Percentiles rank a stretch among this genome's conserved stretches.
Evolutionary conservation across 441 rosid genomes (phyloP).

Genomic region (Erodium trifolium): DNA sequence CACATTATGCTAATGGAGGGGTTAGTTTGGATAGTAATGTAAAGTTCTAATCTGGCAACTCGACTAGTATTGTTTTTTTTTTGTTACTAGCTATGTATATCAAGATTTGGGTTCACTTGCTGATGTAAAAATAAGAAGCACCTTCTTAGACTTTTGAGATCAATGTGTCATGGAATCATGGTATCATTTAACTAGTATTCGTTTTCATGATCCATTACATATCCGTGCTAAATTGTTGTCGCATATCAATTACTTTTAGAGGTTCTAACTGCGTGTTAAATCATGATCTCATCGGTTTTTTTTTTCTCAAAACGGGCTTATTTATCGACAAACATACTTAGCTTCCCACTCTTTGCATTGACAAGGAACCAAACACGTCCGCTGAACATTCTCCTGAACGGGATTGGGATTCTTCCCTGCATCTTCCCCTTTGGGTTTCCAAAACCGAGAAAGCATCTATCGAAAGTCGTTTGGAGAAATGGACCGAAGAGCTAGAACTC

Average conservation of each 20-base stretch:
- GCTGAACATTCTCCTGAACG: constrained; percentile 25
- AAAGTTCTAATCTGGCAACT: no score
- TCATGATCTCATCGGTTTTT: background rate
- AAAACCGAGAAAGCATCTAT: constrained; percentile 65
- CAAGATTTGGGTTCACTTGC: no score
- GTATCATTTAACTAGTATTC: no score
- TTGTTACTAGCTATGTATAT: no score
- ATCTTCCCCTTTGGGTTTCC: constrained; percentile 85
- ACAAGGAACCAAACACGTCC: constrained; percentile 27
- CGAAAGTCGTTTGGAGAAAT: constrained; percentile 52
- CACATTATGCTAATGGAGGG: no score
- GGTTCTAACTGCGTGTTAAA: background rate
- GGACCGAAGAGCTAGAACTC: constrained; percentile 58
- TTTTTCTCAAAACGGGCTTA: background rate
- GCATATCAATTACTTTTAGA: background rate
- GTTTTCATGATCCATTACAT: background rate
- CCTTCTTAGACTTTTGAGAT: no score
- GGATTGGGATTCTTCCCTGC: constrained; percentile 68
- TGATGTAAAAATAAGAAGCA: no score
- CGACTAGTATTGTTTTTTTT: no score
- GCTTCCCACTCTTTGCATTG: constrained; percentile 10
- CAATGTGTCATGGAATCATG: no score
- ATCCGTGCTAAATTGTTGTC: background rate
- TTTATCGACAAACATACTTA: background rate
- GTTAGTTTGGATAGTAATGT: no score